These are phyloP conservation scores for Tricholoma sp. DNA, from an alignment of 768 basidiomycete species.

Conservation along the genomic window DNA sequence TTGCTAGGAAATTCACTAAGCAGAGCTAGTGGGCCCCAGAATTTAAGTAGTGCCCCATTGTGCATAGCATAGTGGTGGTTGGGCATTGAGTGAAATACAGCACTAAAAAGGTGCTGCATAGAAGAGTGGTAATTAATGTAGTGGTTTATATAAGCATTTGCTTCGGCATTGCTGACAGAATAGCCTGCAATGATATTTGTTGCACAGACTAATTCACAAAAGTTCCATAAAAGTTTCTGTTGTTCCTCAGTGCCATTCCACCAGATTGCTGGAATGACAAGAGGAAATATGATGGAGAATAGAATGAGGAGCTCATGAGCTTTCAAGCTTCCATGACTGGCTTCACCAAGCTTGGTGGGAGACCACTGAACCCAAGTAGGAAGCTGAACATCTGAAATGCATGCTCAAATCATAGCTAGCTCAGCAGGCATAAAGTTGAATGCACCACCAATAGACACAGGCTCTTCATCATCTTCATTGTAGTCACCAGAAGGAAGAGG, in stretches of 20 bases:
- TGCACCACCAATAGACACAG: not conserved
- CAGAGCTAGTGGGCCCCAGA: conserved; percentile 23
- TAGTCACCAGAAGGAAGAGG: not conserved
- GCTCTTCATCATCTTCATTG: not conserved
- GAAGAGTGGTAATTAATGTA: conserved; percentile 18
- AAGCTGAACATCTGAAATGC: conserved; percentile 14
- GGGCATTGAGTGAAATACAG: conserved; percentile 15
- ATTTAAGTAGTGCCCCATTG: conserved; percentile 19
- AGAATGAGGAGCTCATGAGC: conserved; percentile 24
- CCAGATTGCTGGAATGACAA: conserved; percentile 26
- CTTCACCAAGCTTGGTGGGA: conserved; percentile 27
- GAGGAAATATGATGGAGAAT: conserved; percentile 22
- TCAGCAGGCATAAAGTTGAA: conserved; percentile 12
- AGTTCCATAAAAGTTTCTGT: conserved; percentile 12
- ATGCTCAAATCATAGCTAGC: conserved; percentile 11
- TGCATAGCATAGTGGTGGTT: conserved; percentile 33
- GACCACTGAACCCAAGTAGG: conserved; percentile 15
- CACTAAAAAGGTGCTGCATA: conserved; percentile 15
- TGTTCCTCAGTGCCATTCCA: conserved; percentile 4
- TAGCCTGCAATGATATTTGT: conserved; percentile 23
- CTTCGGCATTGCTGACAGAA: conserved; percentile 13
- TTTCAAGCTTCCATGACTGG: conserved; percentile 28
- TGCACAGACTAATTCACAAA: conserved; percentile 19
- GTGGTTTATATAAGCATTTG: conserved; percentile 13
- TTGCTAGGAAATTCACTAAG: conserved; percentile 28